A percentile compares a stretch with the other conserved stretches of the same genome.
Evolutionary conservation across 805 yeast species (phyloP).

Genomic region (Saccharomycopsis sp.): DNA sequence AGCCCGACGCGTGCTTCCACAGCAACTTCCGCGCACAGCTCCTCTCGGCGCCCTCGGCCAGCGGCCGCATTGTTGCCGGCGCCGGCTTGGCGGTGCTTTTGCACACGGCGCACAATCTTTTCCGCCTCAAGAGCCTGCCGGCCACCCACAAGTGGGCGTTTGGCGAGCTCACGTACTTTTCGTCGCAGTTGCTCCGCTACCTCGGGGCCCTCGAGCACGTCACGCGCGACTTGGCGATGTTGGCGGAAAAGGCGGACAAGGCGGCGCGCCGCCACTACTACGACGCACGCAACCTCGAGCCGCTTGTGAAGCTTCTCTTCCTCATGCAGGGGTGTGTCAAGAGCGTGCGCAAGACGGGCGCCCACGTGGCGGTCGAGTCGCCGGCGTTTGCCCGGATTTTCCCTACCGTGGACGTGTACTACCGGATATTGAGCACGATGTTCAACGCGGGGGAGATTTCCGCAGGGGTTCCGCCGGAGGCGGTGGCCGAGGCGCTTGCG

Average conservation of each 20-base stretch:
- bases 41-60: slow-evolving; percentile 82
- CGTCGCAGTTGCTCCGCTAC: neutral
- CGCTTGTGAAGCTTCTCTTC: neutral
- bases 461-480: neutral
- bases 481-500: neutral
- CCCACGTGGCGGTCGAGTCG: slow-evolving; percentile 10
- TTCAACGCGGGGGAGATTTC: slow-evolving; percentile 10
- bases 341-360: slow-evolving; percentile 9
- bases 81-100: slow-evolving; percentile 39
- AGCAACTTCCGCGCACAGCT: slow-evolving; percentile 74
- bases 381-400: neutral
- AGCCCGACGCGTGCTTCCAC: slow-evolving; percentile 77
- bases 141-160: neutral
- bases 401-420: neutral
- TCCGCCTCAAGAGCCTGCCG: slow-evolving; percentile 27
- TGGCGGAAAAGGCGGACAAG: slow-evolving; percentile 6
- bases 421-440: slow-evolving; percentile 1
- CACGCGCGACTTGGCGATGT: neutral
- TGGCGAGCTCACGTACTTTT: neutral
- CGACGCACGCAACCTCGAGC: neutral
- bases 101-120: slow-evolving; percentile 39
- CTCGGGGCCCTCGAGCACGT: neutral
- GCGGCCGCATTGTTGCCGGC: slow-evolving; percentile 40
- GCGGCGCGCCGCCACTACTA: neutral
- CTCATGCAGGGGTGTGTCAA: slow-evolving; percentile 4